Percentiles rank a stretch among this genome's conserved stretches.
phyloP scores from a whole-genome alignment of 306 rosid species.

The Prunus mongolica region DNA sequence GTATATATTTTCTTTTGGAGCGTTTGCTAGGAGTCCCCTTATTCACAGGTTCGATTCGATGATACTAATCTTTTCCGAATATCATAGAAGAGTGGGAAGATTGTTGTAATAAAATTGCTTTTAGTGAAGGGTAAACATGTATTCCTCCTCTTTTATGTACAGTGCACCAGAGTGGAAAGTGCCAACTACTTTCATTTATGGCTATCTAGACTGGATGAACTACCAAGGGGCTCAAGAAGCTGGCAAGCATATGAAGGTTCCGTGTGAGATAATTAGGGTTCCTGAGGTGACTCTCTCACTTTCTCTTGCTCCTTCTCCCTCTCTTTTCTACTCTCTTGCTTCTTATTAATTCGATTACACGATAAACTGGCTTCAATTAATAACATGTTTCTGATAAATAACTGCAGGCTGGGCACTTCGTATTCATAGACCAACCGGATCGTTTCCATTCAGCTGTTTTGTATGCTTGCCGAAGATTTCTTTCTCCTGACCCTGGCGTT shows the following conservation, averaged over 20 bases:
- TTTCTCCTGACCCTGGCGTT: constrained; percentile 45
- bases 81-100: not conserved
- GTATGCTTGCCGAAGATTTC: constrained; percentile 73
- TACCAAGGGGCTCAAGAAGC: constrained; percentile 93
- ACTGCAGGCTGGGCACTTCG: constrained; percentile 86
- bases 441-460: constrained; percentile 79
- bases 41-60: constrained; percentile 63
- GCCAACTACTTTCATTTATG: constrained; percentile 91
- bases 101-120: not conserved
- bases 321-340: too few species aligned
- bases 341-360: not conserved
- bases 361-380: not conserved
- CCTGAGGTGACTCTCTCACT: constrained; percentile 59
- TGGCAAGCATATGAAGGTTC: constrained; percentile 79
- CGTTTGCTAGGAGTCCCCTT: constrained; percentile 81
- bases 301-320: not conserved
- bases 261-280: constrained; percentile 88
- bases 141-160: constrained; percentile 14
- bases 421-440: constrained; percentile 73
- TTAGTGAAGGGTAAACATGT: not conserved
- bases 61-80: not conserved
- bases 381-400: not conserved
- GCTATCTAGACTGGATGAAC: constrained; percentile 84
- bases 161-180: constrained; percentile 95
- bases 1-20: constrained; percentile 84